Base-by-base conservation (phyloP, 306 rosid species). In the Castanea mollissima region DNA sequence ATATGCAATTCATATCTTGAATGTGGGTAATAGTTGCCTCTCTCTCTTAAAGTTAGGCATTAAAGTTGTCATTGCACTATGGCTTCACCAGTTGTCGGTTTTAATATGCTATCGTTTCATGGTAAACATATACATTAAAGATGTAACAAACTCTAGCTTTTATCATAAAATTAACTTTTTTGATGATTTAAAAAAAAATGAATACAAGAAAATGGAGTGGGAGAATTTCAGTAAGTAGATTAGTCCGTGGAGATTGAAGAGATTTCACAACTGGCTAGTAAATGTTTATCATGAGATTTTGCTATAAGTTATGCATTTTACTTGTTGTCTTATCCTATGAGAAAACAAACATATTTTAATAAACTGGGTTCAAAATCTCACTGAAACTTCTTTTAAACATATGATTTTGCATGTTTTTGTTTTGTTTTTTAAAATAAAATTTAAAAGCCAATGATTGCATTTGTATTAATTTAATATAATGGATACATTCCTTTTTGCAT, bases 281-380 rank as follows among this genome's bases (percentile, higher is more conserved):
- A 7, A 38, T 25, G 2, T 67, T 67, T 67, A 19, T 34, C 11
- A 2, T 18, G 4, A 16, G 20, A 71, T 51, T 51, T 51, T 21
- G 75, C 32, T 69, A 20, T 14, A 44, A 71, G 58, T 71, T 23
- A 10, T 2, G 6, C 38, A 20, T 71, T 21, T 71, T 25, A 16
- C 59, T 46, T 71, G 15, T 15, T 35, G 38, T 68, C 72, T 68
- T 68, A 14, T 6, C 38, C 5, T 29, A 7, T 1, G 51, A 68
- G 54, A 72, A 35, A 54, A 29, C 73, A 29, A 10, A 32, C 1
- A n/a, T n/a, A 11, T 64, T 9, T 70, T 55, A 18, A 49, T 76
- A 59, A 72, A 64, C 75, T 77, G 11, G 74, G 29, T 72, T 20
- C 71, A 65, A 44, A 76, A 81, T 52, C 59, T 69, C 23, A 51